Percentiles rank a stretch among this genome's conserved stretches.
These are phyloP conservation scores for Linnemannia hyalina DNA, from an alignment of 192 early-diverging fungal genomes.

Conservation along the genomic window DNA sequence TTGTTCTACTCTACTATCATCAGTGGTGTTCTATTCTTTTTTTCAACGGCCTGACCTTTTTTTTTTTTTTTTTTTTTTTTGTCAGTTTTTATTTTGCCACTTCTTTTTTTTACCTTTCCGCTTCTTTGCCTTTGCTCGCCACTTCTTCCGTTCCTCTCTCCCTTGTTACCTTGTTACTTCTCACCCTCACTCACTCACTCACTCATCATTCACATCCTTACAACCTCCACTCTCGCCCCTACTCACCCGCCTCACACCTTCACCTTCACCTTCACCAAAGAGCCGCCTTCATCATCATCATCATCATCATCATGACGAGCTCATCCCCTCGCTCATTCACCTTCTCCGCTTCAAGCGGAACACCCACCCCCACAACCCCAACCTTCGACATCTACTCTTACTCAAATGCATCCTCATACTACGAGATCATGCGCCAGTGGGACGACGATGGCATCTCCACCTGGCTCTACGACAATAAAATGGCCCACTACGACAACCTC, in stretches of 20 bases:
- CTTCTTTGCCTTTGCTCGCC: background rate
- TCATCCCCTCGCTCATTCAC: constrained; percentile 56
- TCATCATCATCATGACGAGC: constrained; percentile 31
- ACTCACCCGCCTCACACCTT: background rate
- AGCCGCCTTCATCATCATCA: too few relatives aligned
- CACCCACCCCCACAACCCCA: constrained; percentile 51
- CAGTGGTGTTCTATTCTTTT: too few relatives aligned
- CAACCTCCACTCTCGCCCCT: background rate
- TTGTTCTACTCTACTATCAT: background rate
- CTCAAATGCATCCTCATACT: constrained; percentile 43
- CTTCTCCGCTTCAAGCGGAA: constrained; percentile 57
- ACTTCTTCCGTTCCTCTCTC: background rate
- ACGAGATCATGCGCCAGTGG: constrained; percentile 48
- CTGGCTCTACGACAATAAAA: constrained; percentile 54
- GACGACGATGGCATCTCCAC: constrained; percentile 43
- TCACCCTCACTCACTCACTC: too few relatives aligned
- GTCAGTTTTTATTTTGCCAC: too few relatives aligned
- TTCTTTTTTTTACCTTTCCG: background rate
- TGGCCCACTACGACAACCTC: constrained; percentile 44
- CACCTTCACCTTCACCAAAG: background rate
- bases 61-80: too few relatives aligned
- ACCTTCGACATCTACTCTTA: constrained; percentile 49
- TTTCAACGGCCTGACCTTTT: too few relatives aligned
- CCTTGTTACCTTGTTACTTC: too few relatives aligned
- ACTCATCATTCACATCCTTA: background rate